Evolutionary conservation across 2,329 filamentous ascomycete species (phyloP).

Genomic region (Colletotrichum viniferum): DNA sequence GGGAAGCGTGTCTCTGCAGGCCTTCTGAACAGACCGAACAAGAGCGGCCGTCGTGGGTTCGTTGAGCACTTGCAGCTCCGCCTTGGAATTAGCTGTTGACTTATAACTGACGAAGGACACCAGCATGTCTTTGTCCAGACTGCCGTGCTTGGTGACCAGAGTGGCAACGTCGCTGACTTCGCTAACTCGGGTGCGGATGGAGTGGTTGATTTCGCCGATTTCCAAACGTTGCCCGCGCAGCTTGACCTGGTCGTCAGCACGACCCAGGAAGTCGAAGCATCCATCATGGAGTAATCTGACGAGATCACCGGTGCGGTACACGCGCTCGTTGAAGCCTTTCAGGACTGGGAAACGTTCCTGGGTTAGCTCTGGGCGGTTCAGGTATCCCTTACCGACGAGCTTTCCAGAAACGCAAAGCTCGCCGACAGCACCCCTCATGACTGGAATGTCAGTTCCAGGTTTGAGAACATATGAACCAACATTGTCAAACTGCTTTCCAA

Average conservation of each 20-base stretch:
- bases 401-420: constrained; percentile 89
- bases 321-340: constrained; percentile 56
- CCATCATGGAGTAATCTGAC: constrained; percentile 81
- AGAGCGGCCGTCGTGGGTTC: neutral
- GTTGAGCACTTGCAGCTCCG: constrained; percentile 27
- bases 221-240: constrained; percentile 88
- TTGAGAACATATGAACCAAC: constrained; percentile 82
- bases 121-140: constrained; percentile 80
- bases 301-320: constrained; percentile 90
- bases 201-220: constrained; percentile 88
- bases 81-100: neutral
- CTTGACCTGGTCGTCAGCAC: constrained; percentile 92
- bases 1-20: constrained; percentile 74
- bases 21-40: constrained; percentile 35
- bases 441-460: constrained; percentile 71
- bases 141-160: constrained; percentile 71
- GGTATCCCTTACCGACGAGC: constrained; percentile 87
- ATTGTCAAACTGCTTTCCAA: constrained; percentile 85
- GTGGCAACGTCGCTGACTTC: constrained; percentile 75
- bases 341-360: constrained; percentile 75
- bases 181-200: constrained; percentile 66
- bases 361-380: constrained; percentile 81
- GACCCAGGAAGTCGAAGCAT: constrained; percentile 85
- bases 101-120: constrained; percentile 72
- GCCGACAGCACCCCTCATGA: constrained; percentile 79